Base-by-base conservation (phyloP, 306 rosid genomes). In the Cicer bijugum region DNA sequence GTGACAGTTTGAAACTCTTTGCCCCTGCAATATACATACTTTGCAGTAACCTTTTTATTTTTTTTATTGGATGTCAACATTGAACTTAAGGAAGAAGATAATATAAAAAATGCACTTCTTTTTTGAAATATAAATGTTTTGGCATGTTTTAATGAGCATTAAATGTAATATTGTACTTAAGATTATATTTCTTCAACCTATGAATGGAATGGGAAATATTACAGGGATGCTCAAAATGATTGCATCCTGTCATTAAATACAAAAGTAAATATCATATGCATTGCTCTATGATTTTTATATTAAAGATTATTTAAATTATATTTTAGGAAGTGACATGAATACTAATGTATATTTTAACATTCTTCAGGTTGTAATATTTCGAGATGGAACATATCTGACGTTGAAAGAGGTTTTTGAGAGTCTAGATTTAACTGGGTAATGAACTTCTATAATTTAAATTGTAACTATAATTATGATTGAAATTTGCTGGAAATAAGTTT, bases 371-470 rank as follows among this genome's bases (percentile, higher is more conserved):
- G 99, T 95, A 58, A 95, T 95, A 81, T 95, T 95, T 90, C 93
- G 97, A 84, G 99, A 95, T 82, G 99, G 97, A 50, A 95, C 99
- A 56, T 95, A 95, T 89, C 84, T 95, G 90, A 95, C 99, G 58
- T 83, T 95, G 87, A 90, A 87, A 81, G 99, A 95, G 86, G 99
- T 92, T 80, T 95, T 95, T 82, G 90, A 91, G 96, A 95, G 99
- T 78, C 83, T 95, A 85, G 99, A 95, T 82, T 87, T 95, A 69
- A 81, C 92, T 9, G 99, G 99, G 99, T 95, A 88, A 80, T 48
- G 64, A 50, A 20, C 64, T 74, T 76, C 43, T 75, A 38, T 80
- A 20, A 48, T 43, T 67, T 78, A 14, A 9, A 9, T 51, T 82
- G 17, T 63, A 7, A 50, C 16, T 69, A 46, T 60, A 60, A n/a